Evolutionary conservation across 2,329 filamentous ascomycete species (phyloP).

Genomic region (Paraphoma sp.): DNA sequence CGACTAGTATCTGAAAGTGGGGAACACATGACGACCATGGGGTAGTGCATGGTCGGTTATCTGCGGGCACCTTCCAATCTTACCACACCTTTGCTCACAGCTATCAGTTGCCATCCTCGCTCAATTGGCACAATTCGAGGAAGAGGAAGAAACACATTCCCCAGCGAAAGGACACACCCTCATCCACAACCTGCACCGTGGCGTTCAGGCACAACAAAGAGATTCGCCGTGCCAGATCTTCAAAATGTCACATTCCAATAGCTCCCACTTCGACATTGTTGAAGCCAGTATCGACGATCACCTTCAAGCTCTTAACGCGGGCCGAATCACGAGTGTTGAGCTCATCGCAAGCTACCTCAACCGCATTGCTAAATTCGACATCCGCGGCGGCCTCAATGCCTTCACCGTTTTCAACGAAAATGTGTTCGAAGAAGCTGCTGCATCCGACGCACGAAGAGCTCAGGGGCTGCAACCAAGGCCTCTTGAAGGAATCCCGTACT

Average conservation of each 20-base stretch:
- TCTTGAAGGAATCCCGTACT: slow-evolving; percentile 65
- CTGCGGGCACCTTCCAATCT: too few species aligned
- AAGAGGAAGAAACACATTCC: too few species aligned
- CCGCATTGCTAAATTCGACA: slow-evolving; percentile 57
- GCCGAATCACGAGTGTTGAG: slow-evolving; percentile 53
- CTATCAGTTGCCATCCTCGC: too few species aligned
- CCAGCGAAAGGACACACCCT: too few species aligned
- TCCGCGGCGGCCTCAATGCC: slow-evolving; percentile 53
- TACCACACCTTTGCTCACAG: too few species aligned
- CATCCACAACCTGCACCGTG: too few species aligned
- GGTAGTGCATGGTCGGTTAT: too few species aligned
- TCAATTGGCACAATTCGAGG: too few species aligned
- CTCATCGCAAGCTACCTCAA: slow-evolving; percentile 55
- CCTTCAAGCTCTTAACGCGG: slow-evolving; percentile 49
- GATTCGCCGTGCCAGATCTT: background rate
- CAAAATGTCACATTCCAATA: background rate
- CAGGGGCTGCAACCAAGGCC: slow-evolving; percentile 44
- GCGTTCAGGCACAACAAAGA: background rate
- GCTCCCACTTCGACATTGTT: slow-evolving; percentile 45
- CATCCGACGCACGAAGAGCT: slow-evolving; percentile 55
- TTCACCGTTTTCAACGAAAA: slow-evolving; percentile 57
- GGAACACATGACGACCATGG: slow-evolving; percentile 3
- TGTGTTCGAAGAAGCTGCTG: slow-evolving; percentile 56
- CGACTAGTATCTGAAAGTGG: slow-evolving; percentile 19
- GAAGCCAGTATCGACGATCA: slow-evolving; percentile 58